phyloP scores from a whole-genome alignment of 2,329 filamentous ascomycete genomes.

The Fusarium pininemorale region DNA sequence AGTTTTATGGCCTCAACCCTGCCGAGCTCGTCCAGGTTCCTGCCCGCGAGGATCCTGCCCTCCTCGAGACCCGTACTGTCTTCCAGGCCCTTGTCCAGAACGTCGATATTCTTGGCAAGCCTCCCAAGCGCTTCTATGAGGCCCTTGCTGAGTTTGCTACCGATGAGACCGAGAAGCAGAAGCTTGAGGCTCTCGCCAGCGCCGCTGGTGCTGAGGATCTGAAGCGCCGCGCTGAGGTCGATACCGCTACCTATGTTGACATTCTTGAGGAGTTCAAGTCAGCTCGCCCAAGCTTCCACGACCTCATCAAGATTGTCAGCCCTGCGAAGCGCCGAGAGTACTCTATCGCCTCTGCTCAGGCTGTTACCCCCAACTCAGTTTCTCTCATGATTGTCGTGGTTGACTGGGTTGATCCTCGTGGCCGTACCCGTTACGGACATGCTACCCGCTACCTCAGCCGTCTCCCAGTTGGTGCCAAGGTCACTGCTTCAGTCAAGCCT shows the following conservation, averaged over 20 bases:
- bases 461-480: conserved; percentile 77
- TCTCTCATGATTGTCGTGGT: conserved; percentile 97
- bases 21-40: conserved; percentile 91
- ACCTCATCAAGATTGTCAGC: conserved; percentile 85
- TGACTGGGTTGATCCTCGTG: conserved; percentile 89
- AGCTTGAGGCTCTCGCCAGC: conserved; percentile 78
- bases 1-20: conserved; percentile 84
- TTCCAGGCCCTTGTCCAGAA: conserved; percentile 93
- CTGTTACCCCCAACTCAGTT: conserved; percentile 89
- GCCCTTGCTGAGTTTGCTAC: conserved; percentile 84
- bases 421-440: conserved; percentile 90
- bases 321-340: conserved; percentile 98
- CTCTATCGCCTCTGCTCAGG: conserved; percentile 97
- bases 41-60: conserved; percentile 77
- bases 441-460: conserved; percentile 88
- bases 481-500: conserved; percentile 95
- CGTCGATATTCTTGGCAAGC: conserved; percentile 94
- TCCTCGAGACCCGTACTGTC: conserved; percentile 88
- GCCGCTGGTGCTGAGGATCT: conserved; percentile 87
- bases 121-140: conserved; percentile 98
- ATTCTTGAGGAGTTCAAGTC: conserved; percentile 89
- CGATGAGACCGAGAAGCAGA: conserved; percentile 83
- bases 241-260: conserved; percentile 91
- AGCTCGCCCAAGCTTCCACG: conserved; percentile 86
- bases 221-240: conserved; percentile 89